Base-by-base conservation (phyloP, 202 grass and related monocot genomes). In the Tripidium arundinaceum region DNA sequence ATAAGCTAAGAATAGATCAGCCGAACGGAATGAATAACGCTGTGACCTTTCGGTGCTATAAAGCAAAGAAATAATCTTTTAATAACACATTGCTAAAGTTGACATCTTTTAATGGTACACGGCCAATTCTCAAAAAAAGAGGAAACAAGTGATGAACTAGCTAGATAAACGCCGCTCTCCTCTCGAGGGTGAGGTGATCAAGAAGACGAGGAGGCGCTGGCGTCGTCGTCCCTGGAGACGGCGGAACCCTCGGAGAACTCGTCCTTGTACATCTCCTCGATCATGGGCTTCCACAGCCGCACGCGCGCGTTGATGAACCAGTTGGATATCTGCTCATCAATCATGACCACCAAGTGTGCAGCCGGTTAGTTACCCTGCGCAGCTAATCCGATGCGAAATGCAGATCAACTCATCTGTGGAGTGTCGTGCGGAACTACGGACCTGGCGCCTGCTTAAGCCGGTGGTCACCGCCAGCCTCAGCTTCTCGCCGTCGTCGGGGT, bases 401-500 rank as follows among this genome's bases (percentile, higher is more conserved):
- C 39, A 70, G 22, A 70, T 68, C 24, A 43, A 14, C 16, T 8
- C 41, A 14, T 24, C 4, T 39, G 11, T 12, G 64, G 2, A 9
- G 27, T 4, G n/a, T 3, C 6, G n/a, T n/a, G n/a, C 10, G 33
- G n/a, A n/a, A 42, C 37, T 69, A 28, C 22, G 24, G 7, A 97
- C 93, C 65, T 97, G 95, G 74, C 80, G 87, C 78, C 90, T 83
- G 77, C 87, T 94, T 70, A 98, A 60, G 1, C 95, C 95, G 24
- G 95, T 94, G 65, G 75, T 83, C 52, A 93, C 84, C 3, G 90
- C 92, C 84, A 98, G 92, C 82, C 86, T 82, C 12, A 94, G 88
- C 82, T 98, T 98, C 90, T 98, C 86, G 41, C 79, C 89, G 72
- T 98, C 95, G 59, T 83, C 76, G 37, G 95, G 95, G 81, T 98